A percentile compares a stretch with the other conserved stretches of the same genome.
phyloP scores from a whole-genome alignment of 1,284 basidiomycete genomes.

The Porodaedalea pini region DNA sequence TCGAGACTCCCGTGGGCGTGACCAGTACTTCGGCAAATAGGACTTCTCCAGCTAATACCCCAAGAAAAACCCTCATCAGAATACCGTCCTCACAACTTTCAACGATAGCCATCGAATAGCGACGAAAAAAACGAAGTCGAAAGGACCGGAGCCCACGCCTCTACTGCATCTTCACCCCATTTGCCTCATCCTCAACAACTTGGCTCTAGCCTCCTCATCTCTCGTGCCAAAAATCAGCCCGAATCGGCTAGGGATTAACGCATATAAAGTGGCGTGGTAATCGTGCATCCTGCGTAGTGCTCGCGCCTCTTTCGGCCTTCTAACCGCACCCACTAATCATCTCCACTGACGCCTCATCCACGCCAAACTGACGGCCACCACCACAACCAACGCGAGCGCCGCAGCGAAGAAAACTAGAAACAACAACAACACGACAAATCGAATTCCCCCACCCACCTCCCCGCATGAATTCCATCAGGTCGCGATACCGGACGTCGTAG shows the following conservation, averaged over 20 bases:
- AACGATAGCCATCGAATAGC: conserved; percentile 35
- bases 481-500: conserved; percentile 96
- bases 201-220: conserved; percentile 10
- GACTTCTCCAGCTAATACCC: conserved; percentile 91
- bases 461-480: conserved; percentile 97
- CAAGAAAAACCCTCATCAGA: conserved; percentile 81
- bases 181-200: conserved; percentile 9
- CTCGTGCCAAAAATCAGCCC: conserved; percentile 1
- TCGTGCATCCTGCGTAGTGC: conserved; percentile 4
- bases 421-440: conserved; percentile 23
- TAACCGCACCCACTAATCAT: conserved; percentile 15
- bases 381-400: background rate
- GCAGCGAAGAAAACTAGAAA: conserved; percentile 18
- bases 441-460: conserved; percentile 91
- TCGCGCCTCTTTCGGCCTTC: conserved; percentile 5
- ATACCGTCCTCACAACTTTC: conserved; percentile 65
- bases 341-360: conserved; percentile 3
- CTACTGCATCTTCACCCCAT: conserved; percentile 10
- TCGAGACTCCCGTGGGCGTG: conserved; percentile 93
- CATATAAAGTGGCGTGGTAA: background rate
- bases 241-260: background rate
- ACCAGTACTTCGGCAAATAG: conserved; percentile 98
- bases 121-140: conserved; percentile 15
- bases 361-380: conserved; percentile 1
- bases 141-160: conserved; percentile 16